phyloP scores from a whole-genome alignment of 2,329 filamentous ascomycete genomes.

The Boeremia lycopersici region DNA sequence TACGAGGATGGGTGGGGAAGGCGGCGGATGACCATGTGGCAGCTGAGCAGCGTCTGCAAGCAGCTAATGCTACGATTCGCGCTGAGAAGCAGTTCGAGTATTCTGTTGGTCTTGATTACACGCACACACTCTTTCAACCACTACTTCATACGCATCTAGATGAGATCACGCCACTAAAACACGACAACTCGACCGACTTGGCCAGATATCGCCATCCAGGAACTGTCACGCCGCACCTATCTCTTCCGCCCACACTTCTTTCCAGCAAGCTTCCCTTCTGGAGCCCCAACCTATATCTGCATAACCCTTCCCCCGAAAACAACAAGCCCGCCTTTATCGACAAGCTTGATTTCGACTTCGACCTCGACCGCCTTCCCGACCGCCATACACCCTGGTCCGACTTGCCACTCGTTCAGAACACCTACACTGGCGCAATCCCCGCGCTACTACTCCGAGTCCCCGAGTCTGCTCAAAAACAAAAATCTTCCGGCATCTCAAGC shows the following conservation, averaged over 20 bases:
- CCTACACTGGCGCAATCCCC: slow-evolving; percentile 55
- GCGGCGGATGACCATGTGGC: slow-evolving; percentile 33
- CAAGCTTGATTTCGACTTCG: slow-evolving; percentile 29
- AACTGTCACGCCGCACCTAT: slow-evolving; percentile 39
- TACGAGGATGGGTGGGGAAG: slow-evolving; percentile 47
- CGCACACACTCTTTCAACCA: slow-evolving; percentile 55
- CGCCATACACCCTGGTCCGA: slow-evolving; percentile 51
- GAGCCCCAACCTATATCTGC: slow-evolving; percentile 29
- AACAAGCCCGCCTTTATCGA: slow-evolving; percentile 39
- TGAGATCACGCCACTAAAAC: slow-evolving; percentile 35
- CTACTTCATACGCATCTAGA: slow-evolving; percentile 32
- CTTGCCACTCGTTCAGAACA: slow-evolving; percentile 55
- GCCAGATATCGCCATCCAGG: slow-evolving; percentile 40
- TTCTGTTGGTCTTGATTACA: slow-evolving; percentile 59
- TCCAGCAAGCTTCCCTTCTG: slow-evolving; percentile 40
- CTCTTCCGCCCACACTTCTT: slow-evolving; percentile 48
- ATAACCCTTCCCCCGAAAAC: slow-evolving; percentile 36
- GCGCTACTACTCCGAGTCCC: slow-evolving; percentile 48
- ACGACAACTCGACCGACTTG: slow-evolving; percentile 46
- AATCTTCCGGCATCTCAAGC: slow-evolving; percentile 1
- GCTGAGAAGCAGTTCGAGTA: slow-evolving; percentile 54
- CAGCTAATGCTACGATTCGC: slow-evolving; percentile 33
- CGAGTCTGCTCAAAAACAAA: not conserved
- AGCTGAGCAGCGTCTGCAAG: slow-evolving; percentile 15
- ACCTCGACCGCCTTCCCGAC: slow-evolving; percentile 52